A percentile compares a stretch with the other conserved stretches of the same genome.
phyloP scores from a whole-genome alignment of 2,329 filamentous ascomycete genomes.

The Sclerotiophoma versabilis region DNA sequence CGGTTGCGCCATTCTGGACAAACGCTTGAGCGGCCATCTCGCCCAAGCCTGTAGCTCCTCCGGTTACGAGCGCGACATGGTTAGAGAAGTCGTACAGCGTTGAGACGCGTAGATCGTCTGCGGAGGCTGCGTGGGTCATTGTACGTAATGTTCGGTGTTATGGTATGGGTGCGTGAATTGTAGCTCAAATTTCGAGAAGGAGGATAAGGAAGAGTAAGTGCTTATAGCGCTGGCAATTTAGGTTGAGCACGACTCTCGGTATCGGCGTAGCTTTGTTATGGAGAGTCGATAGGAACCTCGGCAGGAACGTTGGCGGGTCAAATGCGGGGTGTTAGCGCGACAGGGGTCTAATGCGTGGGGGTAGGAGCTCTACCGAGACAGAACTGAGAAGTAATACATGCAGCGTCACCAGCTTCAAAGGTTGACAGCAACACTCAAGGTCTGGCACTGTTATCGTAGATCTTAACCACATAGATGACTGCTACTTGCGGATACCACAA shows the following conservation, averaged over 20 bases:
- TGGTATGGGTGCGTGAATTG: too few species aligned
- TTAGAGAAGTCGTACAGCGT: constrained; percentile 46
- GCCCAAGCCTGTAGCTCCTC: constrained; percentile 60
- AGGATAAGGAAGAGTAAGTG: too few species aligned
- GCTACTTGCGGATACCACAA: not conserved
- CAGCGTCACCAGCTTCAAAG: too few species aligned
- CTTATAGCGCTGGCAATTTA: not conserved
- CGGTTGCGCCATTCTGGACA: constrained; percentile 60
- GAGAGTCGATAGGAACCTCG: constrained; percentile 11
- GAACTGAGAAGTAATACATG: too few species aligned
- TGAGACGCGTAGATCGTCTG: constrained; percentile 43
- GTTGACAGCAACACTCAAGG: too few species aligned
- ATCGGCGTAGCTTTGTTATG: constrained; percentile 1
- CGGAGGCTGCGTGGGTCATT: constrained; percentile 42
- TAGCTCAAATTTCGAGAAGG: not conserved
- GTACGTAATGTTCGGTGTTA: not conserved
- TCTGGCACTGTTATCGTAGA: too few species aligned
- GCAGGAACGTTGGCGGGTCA: constrained; percentile 5
- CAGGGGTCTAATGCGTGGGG: not conserved
- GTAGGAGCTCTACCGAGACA: too few species aligned
- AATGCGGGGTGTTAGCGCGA: constrained; percentile 18
- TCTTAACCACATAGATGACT: not conserved
- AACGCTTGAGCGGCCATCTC: constrained; percentile 64
- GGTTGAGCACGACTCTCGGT: constrained; percentile 13
- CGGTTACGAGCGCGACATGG: constrained; percentile 58